A percentile compares a stretch with the other conserved stretches of the same genome.
These are phyloP conservation scores for Brassica hybrid DNA, from an alignment of 441 rosid genomes.

Conservation along the genomic window DNA sequence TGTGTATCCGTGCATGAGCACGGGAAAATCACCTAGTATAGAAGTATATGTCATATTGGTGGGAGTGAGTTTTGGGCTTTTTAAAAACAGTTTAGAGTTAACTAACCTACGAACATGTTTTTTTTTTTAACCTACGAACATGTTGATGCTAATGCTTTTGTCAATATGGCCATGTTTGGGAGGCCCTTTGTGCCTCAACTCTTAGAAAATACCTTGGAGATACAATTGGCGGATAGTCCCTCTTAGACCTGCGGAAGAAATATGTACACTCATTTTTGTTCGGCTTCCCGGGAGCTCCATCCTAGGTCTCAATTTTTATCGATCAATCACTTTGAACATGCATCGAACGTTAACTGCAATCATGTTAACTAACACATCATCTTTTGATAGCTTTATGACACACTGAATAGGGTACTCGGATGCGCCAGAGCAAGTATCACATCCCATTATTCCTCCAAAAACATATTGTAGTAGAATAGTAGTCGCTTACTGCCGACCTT, in stretches of 20 bases:
- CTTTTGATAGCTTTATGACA: background rate
- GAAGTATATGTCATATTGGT: background rate
- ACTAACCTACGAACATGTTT: background rate
- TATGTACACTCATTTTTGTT: background rate
- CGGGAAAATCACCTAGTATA: too few species aligned
- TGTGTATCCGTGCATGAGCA: too few species aligned
- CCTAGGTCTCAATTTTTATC: background rate
- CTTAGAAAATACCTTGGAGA: background rate
- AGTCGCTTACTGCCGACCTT: background rate
- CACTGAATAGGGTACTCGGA: too few species aligned
- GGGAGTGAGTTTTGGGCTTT: background rate
- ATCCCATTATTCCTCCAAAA: background rate
- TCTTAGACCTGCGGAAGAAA: background rate
- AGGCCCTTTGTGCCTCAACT: background rate
- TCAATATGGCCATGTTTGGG: constrained; percentile 6
- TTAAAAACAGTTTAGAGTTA: background rate
- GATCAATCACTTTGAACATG: background rate
- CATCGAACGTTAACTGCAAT: background rate
- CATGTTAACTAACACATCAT: background rate
- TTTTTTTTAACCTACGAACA: background rate
- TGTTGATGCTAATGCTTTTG: background rate
- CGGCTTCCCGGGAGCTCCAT: background rate
- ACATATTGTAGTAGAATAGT: background rate
- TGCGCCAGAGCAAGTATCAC: too few species aligned
- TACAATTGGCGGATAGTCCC: background rate